phyloP scores from a whole-genome alignment of 2,329 filamentous ascomycete genomes.

The Echinosphaeria canescens region DNA sequence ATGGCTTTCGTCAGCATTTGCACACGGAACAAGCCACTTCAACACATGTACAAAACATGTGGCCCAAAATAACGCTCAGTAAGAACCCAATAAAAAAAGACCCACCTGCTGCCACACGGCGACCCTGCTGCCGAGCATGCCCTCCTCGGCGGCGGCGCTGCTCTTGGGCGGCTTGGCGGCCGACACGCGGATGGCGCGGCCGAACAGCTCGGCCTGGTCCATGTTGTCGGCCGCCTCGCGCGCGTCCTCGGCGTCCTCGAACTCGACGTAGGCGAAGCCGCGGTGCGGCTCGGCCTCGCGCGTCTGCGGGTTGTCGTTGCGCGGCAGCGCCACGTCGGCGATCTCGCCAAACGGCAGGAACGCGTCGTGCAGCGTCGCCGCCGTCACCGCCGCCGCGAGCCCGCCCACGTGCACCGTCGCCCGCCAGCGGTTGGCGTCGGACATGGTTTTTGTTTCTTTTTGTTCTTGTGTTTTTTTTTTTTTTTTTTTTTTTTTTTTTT shows the following conservation, averaged over 20 bases:
- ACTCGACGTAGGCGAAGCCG: conserved; percentile 95
- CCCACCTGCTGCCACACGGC: conserved; percentile 93
- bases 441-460: too few species aligned
- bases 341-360: conserved; percentile 97
- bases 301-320: conserved; percentile 62
- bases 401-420: conserved; percentile 86
- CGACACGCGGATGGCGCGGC: conserved; percentile 77
- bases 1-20: conserved; percentile 4
- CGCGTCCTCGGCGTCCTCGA: conserved; percentile 66
- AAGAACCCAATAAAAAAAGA: conserved; percentile 4
- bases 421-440: conserved; percentile 67
- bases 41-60: too few species aligned
- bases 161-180: conserved; percentile 85
- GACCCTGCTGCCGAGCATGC: conserved; percentile 77
- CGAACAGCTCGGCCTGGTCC: conserved; percentile 92
- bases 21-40: too few species aligned
- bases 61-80: not conserved
- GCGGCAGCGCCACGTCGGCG: conserved; percentile 73
- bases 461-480: too few species aligned
- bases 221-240: conserved; percentile 97
- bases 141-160: conserved; percentile 62
- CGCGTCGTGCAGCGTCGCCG: conserved; percentile 59
- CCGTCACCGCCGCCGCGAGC: conserved; percentile 58
- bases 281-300: conserved; percentile 46
- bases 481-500: too few species aligned